Evolutionary conservation across 257 asterid genomes (phyloP), one percentile per base, ranked within the genome.

Genomic region (Avicennia marina): DNA sequence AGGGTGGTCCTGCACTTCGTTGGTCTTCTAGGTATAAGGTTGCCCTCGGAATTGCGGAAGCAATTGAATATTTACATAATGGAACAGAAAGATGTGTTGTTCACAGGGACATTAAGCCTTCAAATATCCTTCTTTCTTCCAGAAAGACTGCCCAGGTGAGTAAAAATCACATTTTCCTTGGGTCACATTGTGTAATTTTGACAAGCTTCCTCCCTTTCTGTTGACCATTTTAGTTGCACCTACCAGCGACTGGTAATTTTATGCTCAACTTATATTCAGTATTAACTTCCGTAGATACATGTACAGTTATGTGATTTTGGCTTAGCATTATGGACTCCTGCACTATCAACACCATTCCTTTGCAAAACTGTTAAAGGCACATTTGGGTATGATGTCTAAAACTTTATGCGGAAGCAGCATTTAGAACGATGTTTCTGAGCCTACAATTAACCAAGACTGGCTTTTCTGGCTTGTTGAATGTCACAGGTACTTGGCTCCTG

Each of bases 291-390:
- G n/a, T n/a, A n/a, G n/a, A n/a, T 36, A 11, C 59, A 24, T 48
- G 50, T 61, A 64, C 72, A 86, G 93, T 56, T 83, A 38, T 83
- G 95, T 60, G 95, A 83, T 67, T 86, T 86, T 60, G 93, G 93
- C 38, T 76, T 86, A 66, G 95, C 95, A 19, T 72, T 86, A 51
- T 82, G 93, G 95, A 86, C 95, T 48, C 83, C 82, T 46, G 81
- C 93, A 46, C 89, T 93, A 6, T 86, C 93, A 17, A 72, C 78
- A 13, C 89, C 93, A 24, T 86, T 86, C 75, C 84, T 86, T 26
- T 86, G 95, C 78, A 86, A 83, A 68, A 83, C 93, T 9, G 95
- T 86, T 17, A 86, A 86, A 62, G 95, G 93, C 66, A 86, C 95
- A 21, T 78, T 86, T 18, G 95, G 95, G 95, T 85, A 85, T 52